Conservation (phyloP, 1,284 basidiomycete genomes). For the Ganoderma lucidum region DNA sequence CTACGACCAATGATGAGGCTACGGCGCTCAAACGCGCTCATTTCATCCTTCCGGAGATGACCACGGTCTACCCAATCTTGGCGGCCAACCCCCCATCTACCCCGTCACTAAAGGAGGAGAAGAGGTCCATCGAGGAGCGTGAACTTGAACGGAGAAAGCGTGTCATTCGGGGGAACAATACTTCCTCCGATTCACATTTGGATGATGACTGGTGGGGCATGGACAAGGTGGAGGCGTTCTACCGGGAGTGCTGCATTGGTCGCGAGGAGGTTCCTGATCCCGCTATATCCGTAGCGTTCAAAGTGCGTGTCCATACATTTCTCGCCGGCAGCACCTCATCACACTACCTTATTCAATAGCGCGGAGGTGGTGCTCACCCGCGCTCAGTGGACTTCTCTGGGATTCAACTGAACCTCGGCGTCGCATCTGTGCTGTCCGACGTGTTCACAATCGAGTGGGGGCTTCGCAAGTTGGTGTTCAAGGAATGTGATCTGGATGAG, state of each 20-base stretch:
- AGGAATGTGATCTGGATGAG: constrained; percentile 85
- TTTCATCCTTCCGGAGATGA: constrained; percentile 84
- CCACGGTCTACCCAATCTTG: constrained; percentile 88
- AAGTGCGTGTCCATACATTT: constrained; percentile 53
- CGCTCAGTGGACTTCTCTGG: constrained; percentile 82
- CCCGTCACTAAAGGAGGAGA: constrained; percentile 77
- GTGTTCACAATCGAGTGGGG: constrained; percentile 93
- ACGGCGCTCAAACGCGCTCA: constrained; percentile 83
- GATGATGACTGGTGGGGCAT: constrained; percentile 81
- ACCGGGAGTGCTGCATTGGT: constrained; percentile 81
- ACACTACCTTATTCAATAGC: constrained; percentile 45
- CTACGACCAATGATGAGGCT: constrained; percentile 45
- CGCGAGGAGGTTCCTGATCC: constrained; percentile 77
- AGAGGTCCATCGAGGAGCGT: constrained; percentile 70
- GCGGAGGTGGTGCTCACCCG: constrained; percentile 60
- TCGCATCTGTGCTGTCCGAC: constrained; percentile 86
- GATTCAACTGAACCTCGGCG: constrained; percentile 73
- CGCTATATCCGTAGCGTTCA: constrained; percentile 74
- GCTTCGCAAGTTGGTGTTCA: constrained; percentile 80
- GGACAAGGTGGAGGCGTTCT: constrained; percentile 83
- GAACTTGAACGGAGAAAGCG: constrained; percentile 69
- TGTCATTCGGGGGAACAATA: constrained; percentile 64
- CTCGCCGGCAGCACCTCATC: background rate
- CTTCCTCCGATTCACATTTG: constrained; percentile 40
- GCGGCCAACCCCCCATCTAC: constrained; percentile 81